Evolutionary conservation across 1,284 basidiomycete genomes (phyloP).

Genomic region (Cryptococcus amylolentus): DNA sequence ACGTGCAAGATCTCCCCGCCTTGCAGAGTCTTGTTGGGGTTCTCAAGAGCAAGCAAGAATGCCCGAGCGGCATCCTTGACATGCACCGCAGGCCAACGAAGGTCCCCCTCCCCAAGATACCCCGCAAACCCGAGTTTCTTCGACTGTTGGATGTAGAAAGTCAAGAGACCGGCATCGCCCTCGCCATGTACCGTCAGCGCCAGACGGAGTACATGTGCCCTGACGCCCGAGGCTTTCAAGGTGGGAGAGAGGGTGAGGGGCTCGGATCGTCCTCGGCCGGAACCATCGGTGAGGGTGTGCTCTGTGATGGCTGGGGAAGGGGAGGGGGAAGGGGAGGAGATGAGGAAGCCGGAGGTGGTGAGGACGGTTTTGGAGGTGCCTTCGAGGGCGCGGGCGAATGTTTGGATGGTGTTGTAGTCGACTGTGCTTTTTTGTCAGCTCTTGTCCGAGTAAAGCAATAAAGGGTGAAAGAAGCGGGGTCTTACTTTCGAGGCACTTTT

Average conservation of each 20-base stretch:
- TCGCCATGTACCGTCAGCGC: slow-evolving; percentile 25
- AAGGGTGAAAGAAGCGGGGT: not conserved
- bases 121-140: slow-evolving; percentile 14
- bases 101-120: slow-evolving; percentile 18
- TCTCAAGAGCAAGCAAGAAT: slow-evolving; percentile 28
- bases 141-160: slow-evolving; percentile 10
- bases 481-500: slow-evolving; percentile 6
- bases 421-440: not conserved
- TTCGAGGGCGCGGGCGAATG: slow-evolving; percentile 18
- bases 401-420: slow-evolving; percentile 15
- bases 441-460: too few relatives aligned
- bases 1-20: slow-evolving; percentile 21
- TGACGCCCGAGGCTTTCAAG: slow-evolving; percentile 11
- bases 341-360: slow-evolving; percentile 9
- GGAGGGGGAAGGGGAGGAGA: not conserved
- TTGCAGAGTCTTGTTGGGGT: slow-evolving; percentile 8
- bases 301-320: not conserved
- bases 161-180: slow-evolving; percentile 18
- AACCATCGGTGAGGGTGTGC: slow-evolving; percentile 1
- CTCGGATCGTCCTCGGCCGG: not conserved
- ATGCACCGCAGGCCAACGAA: slow-evolving; percentile 15
- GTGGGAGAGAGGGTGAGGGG: too few relatives aligned
- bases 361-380: slow-evolving; percentile 29
- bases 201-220: slow-evolving; percentile 21
- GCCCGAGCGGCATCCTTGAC: slow-evolving; percentile 27